Evolutionary conservation across 2,329 filamentous ascomycete genomes (phyloP).

Genomic region (Epichloe typhina): DNA sequence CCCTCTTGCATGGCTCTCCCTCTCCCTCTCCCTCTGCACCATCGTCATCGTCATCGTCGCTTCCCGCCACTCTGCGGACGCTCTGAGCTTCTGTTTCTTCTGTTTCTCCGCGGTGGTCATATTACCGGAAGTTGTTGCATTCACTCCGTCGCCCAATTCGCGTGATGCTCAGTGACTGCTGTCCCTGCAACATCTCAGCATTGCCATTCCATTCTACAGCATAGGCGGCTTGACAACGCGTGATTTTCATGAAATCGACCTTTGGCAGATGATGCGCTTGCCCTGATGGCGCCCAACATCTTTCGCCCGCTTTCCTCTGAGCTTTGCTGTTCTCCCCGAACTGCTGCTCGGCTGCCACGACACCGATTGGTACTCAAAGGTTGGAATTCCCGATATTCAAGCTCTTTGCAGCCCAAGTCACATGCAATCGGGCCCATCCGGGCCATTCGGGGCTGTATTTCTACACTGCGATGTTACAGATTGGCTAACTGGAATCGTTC

Average conservation of each 20-base stretch:
- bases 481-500: not conserved
- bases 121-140: no score
- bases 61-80: not conserved
- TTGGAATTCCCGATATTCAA: constrained; percentile 2
- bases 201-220: no score
- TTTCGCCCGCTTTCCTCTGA: constrained; percentile 21
- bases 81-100: not conserved
- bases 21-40: no score
- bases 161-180: no score
- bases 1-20: not conserved
- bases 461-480: constrained; percentile 1
- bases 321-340: constrained; percentile 14
- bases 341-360: constrained; percentile 14
- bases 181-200: no score
- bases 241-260: not conserved
- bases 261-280: constrained; percentile 17
- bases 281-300: constrained; percentile 22
- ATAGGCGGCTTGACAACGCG: not conserved
- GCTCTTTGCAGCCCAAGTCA: not conserved
- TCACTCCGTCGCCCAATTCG: no score
- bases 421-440: not conserved
- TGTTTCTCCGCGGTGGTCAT: no score
- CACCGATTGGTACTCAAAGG: constrained; percentile 13
- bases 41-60: not conserved
- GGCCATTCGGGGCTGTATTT: not conserved